Evolutionary conservation across 352 stramenopile genomes (phyloP), one percentile per base, ranked within the genome.

Genomic region (Phytophthora pini): DNA sequence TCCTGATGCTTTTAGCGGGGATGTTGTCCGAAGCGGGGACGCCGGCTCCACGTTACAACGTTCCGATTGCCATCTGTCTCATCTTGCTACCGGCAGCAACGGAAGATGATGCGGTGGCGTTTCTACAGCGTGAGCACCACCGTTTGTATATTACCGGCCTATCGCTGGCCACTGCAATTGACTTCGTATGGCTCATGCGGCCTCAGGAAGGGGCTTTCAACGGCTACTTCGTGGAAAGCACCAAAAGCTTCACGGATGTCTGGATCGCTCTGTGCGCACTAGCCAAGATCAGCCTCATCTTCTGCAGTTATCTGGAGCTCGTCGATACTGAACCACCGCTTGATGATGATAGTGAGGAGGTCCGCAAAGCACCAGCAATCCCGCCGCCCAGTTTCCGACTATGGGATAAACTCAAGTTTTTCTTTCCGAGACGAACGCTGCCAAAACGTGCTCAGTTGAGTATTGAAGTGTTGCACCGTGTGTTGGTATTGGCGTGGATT

Each of bases 371-470:
- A 12, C 43, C 61, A 17, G 26, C 56, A 4, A 53, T 77, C 11
- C 45, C 47, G 9, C 71, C 67, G 2, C 51, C 63, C 0, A 73
- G 61, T 20, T 70, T 80, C 51, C 61, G 68, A 5, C 20, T 84
- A 13, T 94, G 83, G 79, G 65, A 78, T 51, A 76, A 77, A 17
- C 32, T 87, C 12, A 87, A 87, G 41, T 88, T 79, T 53, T 75
- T 92, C 46, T 90, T 92, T 49, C 85, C 85, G 0, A 78, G 83
- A 48, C 90, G 88, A 50, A 92, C 81, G 15, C 52, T 90, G 10
- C 85, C 85, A 0, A 77, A 68, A n/a, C 75, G 75, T 15, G 70
- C 68, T 4, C 56, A 89, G 17, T 60, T 94, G 43, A 92, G 82
- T 66, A 78, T 88, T 40, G 84, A 91, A 63, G 79, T 92, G 44